phyloP scores from a whole-genome alignment of 1,284 basidiomycete species.

The Ceratobasidium papillatum region DNA sequence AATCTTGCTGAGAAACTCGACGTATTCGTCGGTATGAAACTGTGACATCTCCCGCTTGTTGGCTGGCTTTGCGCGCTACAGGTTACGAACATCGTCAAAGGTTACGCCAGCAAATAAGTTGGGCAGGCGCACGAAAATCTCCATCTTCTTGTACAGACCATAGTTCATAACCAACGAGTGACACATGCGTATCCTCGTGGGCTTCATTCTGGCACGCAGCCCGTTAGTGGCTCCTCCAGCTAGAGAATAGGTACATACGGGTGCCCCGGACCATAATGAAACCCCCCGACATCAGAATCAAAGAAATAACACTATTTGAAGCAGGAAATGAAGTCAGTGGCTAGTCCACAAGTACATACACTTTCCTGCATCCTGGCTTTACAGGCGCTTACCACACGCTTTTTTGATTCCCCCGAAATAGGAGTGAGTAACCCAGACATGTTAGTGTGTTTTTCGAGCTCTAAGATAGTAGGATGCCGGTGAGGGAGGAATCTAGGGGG shows the following conservation, averaged over 20 bases:
- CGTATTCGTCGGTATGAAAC: constrained; percentile 94
- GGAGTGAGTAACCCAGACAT: constrained; percentile 58
- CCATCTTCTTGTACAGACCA: constrained; percentile 96
- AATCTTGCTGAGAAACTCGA: constrained; percentile 87
- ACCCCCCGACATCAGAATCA: constrained; percentile 98
- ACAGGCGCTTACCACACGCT: constrained; percentile 77
- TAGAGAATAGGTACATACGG: constrained; percentile 58
- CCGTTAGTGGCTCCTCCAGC: constrained; percentile 50
- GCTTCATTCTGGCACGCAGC: constrained; percentile 78
- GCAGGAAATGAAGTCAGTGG: not conserved
- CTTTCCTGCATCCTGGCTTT: too few relatives aligned
- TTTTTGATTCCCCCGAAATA: constrained; percentile 80
- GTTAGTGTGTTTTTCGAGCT: not conserved
- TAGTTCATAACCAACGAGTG: constrained; percentile 99
- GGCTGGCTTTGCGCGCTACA: constrained; percentile 95
- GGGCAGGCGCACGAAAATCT: constrained; percentile 83
- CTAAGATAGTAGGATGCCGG: not conserved
- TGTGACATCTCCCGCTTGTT: constrained; percentile 98
- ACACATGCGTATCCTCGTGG: constrained; percentile 98
- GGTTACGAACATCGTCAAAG: constrained; percentile 22
- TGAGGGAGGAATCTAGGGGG: not conserved
- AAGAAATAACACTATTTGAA: constrained; percentile 94
- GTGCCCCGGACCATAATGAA: constrained; percentile 97
- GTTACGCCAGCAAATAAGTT: not conserved
- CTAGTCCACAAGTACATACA: not conserved